Conservation (phyloP, 805 yeast genomes). For the Candida montana region DNA sequence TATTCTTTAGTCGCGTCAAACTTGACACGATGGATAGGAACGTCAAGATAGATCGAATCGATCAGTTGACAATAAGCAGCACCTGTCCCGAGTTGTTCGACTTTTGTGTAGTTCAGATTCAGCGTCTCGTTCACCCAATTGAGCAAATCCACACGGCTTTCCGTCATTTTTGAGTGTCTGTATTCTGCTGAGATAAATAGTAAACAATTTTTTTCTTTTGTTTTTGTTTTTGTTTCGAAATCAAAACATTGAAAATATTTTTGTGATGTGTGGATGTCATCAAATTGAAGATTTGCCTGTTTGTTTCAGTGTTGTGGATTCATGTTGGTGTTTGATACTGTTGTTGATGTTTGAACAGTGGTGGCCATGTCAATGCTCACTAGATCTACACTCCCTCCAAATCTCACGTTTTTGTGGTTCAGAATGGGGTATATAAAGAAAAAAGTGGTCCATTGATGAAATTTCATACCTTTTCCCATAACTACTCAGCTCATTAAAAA, state of each 20-base stretch:
- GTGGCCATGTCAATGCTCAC: too few species aligned
- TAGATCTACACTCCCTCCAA: too few species aligned
- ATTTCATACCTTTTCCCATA: too few species aligned
- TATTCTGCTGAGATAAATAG: background rate
- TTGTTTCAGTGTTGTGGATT: too few species aligned
- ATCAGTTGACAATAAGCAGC: constrained; percentile 91
- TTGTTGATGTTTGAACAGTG: too few species aligned
- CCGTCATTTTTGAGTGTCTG: constrained; percentile 58
- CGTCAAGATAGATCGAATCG: constrained; percentile 77
- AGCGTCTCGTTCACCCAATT: constrained; percentile 79
- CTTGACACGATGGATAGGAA: constrained; percentile 75
- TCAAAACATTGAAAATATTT: background rate
- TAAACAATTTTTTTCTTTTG: too few species aligned
- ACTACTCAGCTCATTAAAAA: too few species aligned
- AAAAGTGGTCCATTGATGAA: too few species aligned
- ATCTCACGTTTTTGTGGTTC: too few species aligned
- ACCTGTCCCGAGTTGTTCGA: constrained; percentile 94
- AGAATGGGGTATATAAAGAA: too few species aligned
- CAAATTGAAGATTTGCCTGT: too few species aligned
- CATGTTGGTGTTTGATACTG: too few species aligned
- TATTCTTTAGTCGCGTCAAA: constrained; percentile 68
- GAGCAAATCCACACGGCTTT: constrained; percentile 63
- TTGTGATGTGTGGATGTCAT: background rate
- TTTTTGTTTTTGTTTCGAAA: background rate
- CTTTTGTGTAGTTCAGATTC: constrained; percentile 59